phyloP scores from a whole-genome alignment of 257 asterid genomes.

The Asclepias syriaca region DNA sequence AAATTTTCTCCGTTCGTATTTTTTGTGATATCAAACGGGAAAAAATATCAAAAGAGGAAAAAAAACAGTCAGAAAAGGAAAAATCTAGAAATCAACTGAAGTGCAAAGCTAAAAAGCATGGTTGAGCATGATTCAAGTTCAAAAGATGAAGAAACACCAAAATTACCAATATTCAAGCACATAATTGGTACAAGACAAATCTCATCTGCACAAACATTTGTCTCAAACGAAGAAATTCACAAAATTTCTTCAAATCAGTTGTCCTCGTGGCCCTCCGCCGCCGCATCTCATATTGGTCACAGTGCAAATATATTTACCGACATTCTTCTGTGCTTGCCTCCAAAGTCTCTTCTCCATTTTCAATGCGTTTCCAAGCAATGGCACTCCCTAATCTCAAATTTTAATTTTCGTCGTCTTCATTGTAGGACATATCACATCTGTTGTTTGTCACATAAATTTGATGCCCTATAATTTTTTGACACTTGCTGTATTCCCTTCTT shows the following conservation, averaged over 20 bases:
- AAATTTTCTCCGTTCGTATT: too few relatives aligned
- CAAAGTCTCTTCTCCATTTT: too few relatives aligned
- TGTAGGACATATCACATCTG: background rate
- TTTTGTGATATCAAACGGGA: too few relatives aligned
- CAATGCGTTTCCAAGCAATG: constrained; percentile 8
- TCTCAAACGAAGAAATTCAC: background rate
- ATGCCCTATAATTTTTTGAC: too few relatives aligned
- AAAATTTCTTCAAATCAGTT: background rate
- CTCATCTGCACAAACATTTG: background rate
- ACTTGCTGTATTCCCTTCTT: too few relatives aligned
- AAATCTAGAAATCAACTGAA: background rate
- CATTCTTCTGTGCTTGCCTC: background rate
- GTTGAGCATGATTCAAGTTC: background rate
- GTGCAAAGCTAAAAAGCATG: background rate
- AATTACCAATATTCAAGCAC: too few relatives aligned
- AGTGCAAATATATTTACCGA: background rate
- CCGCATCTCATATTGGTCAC: background rate
- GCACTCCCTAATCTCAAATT: constrained; percentile 3
- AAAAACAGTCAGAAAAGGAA: too few relatives aligned
- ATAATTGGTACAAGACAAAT: too few relatives aligned
- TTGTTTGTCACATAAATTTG: background rate
- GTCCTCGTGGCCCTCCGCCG: background rate
- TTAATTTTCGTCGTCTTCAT: constrained; percentile 2
- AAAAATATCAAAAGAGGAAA: too few relatives aligned
- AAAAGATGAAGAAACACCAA: background rate